Evolutionary conservation across 352 stramenopile species (phyloP).

Genomic region (Aphanomyces invadans): DNA sequence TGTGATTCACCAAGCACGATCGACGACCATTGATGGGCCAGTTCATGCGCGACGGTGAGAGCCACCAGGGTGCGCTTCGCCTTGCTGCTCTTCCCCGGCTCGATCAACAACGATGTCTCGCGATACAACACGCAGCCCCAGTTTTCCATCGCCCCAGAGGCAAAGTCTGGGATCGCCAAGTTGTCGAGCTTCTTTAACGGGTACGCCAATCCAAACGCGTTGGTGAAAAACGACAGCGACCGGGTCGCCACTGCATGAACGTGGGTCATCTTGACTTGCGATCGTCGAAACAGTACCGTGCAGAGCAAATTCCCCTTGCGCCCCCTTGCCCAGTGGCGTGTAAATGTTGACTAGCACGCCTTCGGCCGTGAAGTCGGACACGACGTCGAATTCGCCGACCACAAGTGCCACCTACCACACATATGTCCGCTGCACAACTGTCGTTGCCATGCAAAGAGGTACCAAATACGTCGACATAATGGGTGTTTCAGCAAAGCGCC

Average conservation of each 20-base stretch:
- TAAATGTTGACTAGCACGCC: constrained; percentile 94
- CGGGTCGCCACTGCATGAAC: constrained; percentile 39
- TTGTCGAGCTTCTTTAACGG: constrained; percentile 91
- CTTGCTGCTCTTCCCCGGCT: constrained; percentile 49
- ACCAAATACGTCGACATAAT: constrained; percentile 97
- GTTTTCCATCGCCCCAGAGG: constrained; percentile 94
- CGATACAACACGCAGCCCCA: constrained; percentile 95
- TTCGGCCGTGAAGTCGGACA: constrained; percentile 82
- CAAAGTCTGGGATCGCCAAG: constrained; percentile 84
- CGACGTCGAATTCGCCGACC: constrained; percentile 94
- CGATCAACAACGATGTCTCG: constrained; percentile 87
- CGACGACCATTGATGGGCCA: constrained; percentile 90
- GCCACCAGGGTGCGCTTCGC: constrained; percentile 69
- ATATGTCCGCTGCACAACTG: no score
- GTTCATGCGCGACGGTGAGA: constrained; percentile 94
- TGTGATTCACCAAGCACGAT: constrained; percentile 37
- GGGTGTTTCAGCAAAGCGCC: constrained; percentile 88
- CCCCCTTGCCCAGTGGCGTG: constrained; percentile 87
- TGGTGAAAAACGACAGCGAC: constrained; percentile 26
- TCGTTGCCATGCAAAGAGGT: neutral
- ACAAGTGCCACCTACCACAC: constrained; percentile 75
- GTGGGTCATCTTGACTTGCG: neutral
- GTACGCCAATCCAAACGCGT: constrained; percentile 44
- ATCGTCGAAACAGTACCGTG: neutral
- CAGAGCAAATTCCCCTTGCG: constrained; percentile 88